Evolutionary conservation across 2,329 filamentous ascomycete species (phyloP).

Genomic region (Akanthomyces dipterigenus): DNA sequence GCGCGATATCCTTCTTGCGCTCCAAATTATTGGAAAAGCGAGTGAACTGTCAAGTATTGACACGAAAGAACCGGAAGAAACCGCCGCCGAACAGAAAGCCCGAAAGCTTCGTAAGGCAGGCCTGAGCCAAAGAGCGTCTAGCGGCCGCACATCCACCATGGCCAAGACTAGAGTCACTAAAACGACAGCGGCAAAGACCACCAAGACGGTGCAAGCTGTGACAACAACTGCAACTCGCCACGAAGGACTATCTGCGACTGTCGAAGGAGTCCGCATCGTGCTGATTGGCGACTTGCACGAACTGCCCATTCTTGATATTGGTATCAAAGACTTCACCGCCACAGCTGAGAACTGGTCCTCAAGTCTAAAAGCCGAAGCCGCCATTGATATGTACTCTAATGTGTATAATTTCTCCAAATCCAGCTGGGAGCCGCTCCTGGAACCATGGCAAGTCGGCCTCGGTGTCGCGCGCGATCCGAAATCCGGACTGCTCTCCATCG

Average conservation of each 20-base stretch:
- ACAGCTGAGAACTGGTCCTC: constrained; percentile 88
- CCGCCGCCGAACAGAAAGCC: constrained; percentile 46
- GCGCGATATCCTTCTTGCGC: constrained; percentile 86
- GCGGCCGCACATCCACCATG: constrained; percentile 49
- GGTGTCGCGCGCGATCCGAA: constrained; percentile 73
- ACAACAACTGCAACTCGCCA: constrained; percentile 26
- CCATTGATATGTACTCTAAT: constrained; percentile 90
- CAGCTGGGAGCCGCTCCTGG: constrained; percentile 91
- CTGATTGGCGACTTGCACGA: constrained; percentile 95
- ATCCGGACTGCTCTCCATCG: constrained; percentile 72
- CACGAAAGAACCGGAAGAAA: constrained; percentile 34
- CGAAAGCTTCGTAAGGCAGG: constrained; percentile 44
- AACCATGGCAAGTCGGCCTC: constrained; percentile 93
- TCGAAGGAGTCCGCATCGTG: constrained; percentile 86
- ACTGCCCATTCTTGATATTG: constrained; percentile 88
- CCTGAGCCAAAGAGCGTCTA: constrained; percentile 50
- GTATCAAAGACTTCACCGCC: constrained; percentile 81
- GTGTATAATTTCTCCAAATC: constrained; percentile 99
- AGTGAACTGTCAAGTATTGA: constrained; percentile 74
- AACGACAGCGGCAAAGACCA: constrained; percentile 26
- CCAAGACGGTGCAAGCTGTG: constrained; percentile 13
- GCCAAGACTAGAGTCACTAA: constrained; percentile 35
- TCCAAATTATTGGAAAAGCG: constrained; percentile 87
- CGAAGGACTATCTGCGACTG: constrained; percentile 77
- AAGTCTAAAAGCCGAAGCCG: constrained; percentile 77